These are phyloP conservation scores for Bathelium albidoporum DNA, from an alignment of 495 filamentous ascomycete species.

Conservation along the genomic window DNA sequence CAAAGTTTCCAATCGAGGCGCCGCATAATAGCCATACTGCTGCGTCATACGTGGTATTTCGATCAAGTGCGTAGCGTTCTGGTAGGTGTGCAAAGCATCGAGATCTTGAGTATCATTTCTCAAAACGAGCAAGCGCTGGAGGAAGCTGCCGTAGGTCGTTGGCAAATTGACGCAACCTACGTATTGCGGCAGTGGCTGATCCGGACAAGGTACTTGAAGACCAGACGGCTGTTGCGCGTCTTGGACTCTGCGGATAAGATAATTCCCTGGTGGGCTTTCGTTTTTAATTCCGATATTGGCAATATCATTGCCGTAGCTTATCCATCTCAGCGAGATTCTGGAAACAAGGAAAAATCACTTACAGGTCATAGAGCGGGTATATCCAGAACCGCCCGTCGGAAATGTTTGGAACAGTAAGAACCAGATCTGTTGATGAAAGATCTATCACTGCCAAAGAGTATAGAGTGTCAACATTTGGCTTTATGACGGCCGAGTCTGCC, in stretches of 20 bases:
- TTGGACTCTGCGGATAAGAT: slow-evolving; percentile 4
- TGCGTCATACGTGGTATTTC: too few relatives aligned
- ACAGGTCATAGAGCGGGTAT: slow-evolving; percentile 12
- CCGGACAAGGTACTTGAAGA: too few relatives aligned
- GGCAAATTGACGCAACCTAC: neutral
- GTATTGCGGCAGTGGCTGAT: too few relatives aligned
- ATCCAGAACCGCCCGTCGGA: slow-evolving; percentile 5
- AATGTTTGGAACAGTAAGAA: slow-evolving; percentile 13
- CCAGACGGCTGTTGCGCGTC: neutral
- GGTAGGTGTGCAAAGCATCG: neutral
- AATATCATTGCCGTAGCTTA: slow-evolving; percentile 10
- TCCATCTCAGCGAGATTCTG: too few relatives aligned
- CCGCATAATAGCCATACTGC: too few relatives aligned
- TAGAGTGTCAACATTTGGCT: slow-evolving; percentile 16
- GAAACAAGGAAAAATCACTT: too few relatives aligned
- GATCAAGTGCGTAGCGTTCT: neutral
- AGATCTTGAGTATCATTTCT: slow-evolving; percentile 6
- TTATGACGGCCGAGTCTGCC: neutral
- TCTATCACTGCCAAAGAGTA: slow-evolving; percentile 11
- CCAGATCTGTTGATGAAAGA: slow-evolving; percentile 6
- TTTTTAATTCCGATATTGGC: slow-evolving; percentile 9
- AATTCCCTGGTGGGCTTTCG: slow-evolving; percentile 4
- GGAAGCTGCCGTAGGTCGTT: slow-evolving; percentile 7
- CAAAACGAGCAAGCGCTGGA: neutral
- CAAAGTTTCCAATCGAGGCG: neutral